Evolutionary conservation across 2,329 filamentous ascomycete species (phyloP).

Genomic region (Phialemoniopsis sp.): DNA sequence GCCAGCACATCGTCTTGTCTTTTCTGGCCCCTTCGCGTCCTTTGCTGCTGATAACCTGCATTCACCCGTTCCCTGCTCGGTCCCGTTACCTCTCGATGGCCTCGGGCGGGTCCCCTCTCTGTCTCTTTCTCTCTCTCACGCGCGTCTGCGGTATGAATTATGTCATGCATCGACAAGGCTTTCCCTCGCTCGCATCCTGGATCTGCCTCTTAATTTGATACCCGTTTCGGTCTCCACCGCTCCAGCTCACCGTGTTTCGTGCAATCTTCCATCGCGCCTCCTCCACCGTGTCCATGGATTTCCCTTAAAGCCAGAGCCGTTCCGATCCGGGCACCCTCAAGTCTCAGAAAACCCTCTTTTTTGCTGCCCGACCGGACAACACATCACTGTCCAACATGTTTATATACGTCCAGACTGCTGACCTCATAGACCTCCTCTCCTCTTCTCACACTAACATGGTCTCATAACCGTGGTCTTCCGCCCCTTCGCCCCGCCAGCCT

Average conservation of each 20-base stretch:
- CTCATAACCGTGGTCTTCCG: slow-evolving; percentile 1
- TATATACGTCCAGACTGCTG: background rate
- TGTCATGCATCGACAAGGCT: slow-evolving; percentile 1
- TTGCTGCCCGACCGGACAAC: slow-evolving; percentile 4
- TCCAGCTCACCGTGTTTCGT: too few species aligned
- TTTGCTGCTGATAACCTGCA: background rate
- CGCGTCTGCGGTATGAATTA: background rate
- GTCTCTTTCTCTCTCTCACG: background rate
- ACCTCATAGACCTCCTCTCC: slow-evolving; percentile 3
- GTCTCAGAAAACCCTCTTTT: background rate
- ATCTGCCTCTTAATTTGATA: background rate
- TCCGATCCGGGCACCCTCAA: too few species aligned
- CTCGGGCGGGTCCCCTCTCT: background rate
- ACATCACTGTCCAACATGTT: slow-evolving; percentile 5
- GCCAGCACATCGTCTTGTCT: background rate
- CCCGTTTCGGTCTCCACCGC: background rate
- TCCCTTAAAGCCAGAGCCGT: background rate
- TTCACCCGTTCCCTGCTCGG: too few species aligned
- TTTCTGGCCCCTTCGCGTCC: background rate
- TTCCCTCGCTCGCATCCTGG: background rate
- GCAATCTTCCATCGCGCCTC: background rate
- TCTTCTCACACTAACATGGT: slow-evolving; percentile 2
- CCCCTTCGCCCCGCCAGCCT: background rate
- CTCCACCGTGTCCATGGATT: background rate
- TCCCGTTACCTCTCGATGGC: too few species aligned